These are phyloP conservation scores for Candida gigantensis DNA, from an alignment of 1,139 yeast genomes.

Conservation along the genomic window DNA sequence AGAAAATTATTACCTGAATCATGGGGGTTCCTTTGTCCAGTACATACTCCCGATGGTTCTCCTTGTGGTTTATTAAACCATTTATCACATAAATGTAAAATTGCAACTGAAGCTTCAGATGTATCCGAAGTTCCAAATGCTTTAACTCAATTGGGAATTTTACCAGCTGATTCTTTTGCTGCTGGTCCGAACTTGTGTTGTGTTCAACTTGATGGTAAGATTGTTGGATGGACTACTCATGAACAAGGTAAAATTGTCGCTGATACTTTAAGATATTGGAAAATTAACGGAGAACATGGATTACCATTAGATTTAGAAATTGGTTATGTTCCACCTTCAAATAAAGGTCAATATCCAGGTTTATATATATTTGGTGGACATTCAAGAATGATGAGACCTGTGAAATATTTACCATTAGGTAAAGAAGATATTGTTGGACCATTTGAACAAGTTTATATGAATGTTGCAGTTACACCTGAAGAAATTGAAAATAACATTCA, in stretches of 20 bases:
- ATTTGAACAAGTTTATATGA: slow-evolving; percentile 96
- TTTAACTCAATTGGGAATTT: slow-evolving; percentile 76
- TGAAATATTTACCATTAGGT: slow-evolving; percentile 80
- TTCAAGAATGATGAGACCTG: slow-evolving; percentile 96
- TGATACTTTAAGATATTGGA: slow-evolving; percentile 90
- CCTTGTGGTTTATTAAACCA: slow-evolving; percentile 99
- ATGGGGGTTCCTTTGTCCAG: slow-evolving; percentile 99
- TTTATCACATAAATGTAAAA: slow-evolving; percentile 90
- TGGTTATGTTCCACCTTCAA: slow-evolving; percentile 93
- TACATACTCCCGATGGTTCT: slow-evolving; percentile 99
- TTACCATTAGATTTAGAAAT: slow-evolving; percentile 86
- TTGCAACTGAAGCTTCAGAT: slow-evolving; percentile 76
- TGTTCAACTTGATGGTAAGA: slow-evolving; percentile 90
- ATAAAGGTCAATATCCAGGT: slow-evolving; percentile 97
- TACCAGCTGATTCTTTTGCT: slow-evolving; percentile 73
- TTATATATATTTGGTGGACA: slow-evolving; percentile 86
- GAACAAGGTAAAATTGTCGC: slow-evolving; percentile 85
- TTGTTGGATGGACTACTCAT: slow-evolving; percentile 94
- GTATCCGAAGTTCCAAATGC: slow-evolving; percentile 70
- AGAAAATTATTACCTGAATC: slow-evolving; percentile 96
- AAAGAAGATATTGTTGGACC: slow-evolving; percentile 92
- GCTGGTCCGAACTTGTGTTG: slow-evolving; percentile 89
- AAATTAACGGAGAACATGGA: slow-evolving; percentile 75
- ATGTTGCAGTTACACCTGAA: slow-evolving; percentile 91
- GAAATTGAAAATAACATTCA: slow-evolving; percentile 84